Percentiles rank a stretch among this genome's conserved stretches.
These are phyloP conservation scores for Mycena floridula DNA, from an alignment of 768 basidiomycete species.

Conservation along the genomic window DNA sequence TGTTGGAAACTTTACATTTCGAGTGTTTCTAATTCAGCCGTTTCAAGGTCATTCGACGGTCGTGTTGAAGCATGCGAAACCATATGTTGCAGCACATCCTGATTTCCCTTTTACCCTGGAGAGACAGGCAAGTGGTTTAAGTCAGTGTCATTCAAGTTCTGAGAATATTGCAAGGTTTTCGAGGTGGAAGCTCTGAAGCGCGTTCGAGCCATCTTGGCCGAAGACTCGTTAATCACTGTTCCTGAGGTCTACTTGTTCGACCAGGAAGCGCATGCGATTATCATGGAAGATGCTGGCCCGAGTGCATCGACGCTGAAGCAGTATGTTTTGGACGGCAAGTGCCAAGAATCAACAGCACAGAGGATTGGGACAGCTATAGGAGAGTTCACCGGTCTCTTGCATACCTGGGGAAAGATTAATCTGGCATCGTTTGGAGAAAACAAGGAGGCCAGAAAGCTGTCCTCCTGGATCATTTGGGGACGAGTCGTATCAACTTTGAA, in stretches of 20 bases:
- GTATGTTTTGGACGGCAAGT: conserved; percentile 27
- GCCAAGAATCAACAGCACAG: conserved; percentile 24
- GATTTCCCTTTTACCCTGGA: conserved; percentile 30
- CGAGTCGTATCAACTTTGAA: conserved; percentile 32
- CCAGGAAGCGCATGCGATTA: conserved; percentile 38
- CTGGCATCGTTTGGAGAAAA: conserved; percentile 32
- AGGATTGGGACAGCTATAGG: conserved; percentile 51
- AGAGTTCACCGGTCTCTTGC: conserved; percentile 46
- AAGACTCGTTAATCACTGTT: conserved; percentile 35
- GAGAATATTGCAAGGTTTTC: conserved; percentile 5
- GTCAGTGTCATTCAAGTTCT: not conserved
- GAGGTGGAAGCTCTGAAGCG: conserved; percentile 39
- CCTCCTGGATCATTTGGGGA: conserved; percentile 38
- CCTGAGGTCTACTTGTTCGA: conserved; percentile 49
- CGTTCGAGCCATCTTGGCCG: conserved; percentile 30
- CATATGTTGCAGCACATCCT: conserved; percentile 23
- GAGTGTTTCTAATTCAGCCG: conserved; percentile 36
- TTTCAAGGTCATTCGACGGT: conserved; percentile 39
- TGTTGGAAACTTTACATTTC: conserved; percentile 48
- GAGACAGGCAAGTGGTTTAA: conserved; percentile 46
- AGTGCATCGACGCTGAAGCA: conserved; percentile 32
- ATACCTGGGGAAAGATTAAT: conserved; percentile 38
- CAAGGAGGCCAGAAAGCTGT: conserved; percentile 31
- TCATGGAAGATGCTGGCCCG: conserved; percentile 59
- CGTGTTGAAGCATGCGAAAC: conserved; percentile 53